Base-by-base conservation (phyloP, 129 eudicot genomes). In the Mikania micrantha region DNA sequence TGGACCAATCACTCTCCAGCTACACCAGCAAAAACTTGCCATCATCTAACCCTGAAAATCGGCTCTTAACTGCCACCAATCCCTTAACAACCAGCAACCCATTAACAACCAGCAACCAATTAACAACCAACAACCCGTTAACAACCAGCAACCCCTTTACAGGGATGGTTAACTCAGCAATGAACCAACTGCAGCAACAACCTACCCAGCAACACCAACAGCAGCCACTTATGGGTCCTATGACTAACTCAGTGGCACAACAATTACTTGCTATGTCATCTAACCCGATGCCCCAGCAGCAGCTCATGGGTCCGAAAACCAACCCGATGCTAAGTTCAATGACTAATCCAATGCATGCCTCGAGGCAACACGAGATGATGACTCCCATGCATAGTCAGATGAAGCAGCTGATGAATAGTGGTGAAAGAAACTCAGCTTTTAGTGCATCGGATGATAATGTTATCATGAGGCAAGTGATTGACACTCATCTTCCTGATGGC, bases 401-500 rank as follows among this genome's bases (percentile, higher is more conserved):
- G 60, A 68, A 57, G 74, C 83, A 68, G 49, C 78, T 62, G 7
- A 64, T 67, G 53, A 58, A 71, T 54, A 71, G 48, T 45, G 77
- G 73, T 72, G 85, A 80, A 21, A 67, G 87, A 54, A 78, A 73
- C 74, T 74, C 82, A n/a, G 70, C 81, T 66, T 79, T 84, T 41
- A 64, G 77, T 40, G 81, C 84, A 12, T 77, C 95, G 4, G 91
- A 88, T 21, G 95, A 88, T 25, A 83, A 71, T 59, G 81, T 80
- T 64, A 83, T 85, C 75, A 77, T 76, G 78, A 88, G 52, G 75
- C 95, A 88, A 60, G 72, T 88, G 47, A 20, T 67, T 32, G 80
- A 74, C 11, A 70, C 81, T 10, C 95, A 88, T 80, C 31, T 63
- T 31, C 91, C 95, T 38, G 95, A 80, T 77, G 83, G 86, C 67